Conservation (phyloP, 2,329 filamentous ascomycete species). For the Bipolaris bicolor region DNA sequence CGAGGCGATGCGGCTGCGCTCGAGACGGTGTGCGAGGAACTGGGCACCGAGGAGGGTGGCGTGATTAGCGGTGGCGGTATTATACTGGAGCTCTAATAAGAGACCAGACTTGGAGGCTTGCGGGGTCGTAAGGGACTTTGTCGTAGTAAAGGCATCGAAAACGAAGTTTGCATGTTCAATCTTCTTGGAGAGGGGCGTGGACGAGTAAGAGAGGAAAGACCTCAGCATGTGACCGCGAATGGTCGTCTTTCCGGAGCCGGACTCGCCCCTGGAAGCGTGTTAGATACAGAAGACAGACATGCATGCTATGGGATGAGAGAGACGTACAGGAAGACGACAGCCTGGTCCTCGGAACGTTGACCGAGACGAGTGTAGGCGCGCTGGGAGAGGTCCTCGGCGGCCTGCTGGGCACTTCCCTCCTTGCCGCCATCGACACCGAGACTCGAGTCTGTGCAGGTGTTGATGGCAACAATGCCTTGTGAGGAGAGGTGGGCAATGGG, state of each 20-base stretch:
- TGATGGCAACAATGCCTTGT: conserved; percentile 88
- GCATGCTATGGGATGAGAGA: no score
- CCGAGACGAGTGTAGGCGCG: conserved; percentile 85
- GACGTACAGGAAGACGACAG: conserved; percentile 87
- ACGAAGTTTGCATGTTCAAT: conserved; percentile 92
- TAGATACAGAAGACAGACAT: conserved; percentile 3
- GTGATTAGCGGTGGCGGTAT: conserved; percentile 81
- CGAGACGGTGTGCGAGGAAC: conserved; percentile 88
- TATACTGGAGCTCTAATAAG: conserved; percentile 96
- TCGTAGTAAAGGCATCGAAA: conserved; percentile 95
- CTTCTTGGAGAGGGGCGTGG: conserved; percentile 91
- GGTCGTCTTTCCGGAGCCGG: conserved; percentile 94
- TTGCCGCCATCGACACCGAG: conserved; percentile 90
- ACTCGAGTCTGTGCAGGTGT: conserved; percentile 89
- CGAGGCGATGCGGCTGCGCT: conserved; percentile 86
- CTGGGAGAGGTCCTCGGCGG: conserved; percentile 88
- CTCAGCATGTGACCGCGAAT: conserved; percentile 87
- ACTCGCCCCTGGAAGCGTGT: conserved; percentile 74
- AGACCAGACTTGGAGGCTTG: conserved; percentile 95
- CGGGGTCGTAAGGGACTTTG: conserved; percentile 93
- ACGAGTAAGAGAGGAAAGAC: conserved; percentile 84
- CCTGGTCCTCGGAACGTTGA: conserved; percentile 89
- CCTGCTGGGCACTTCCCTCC: conserved; percentile 89
- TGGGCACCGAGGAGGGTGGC: conserved; percentile 93
- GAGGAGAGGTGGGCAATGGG: conserved; percentile 89